Evolutionary conservation across 352 stramenopile species (phyloP), one percentile per base, ranked within the genome.

Genomic region (Phytophthora sansomeana): DNA sequence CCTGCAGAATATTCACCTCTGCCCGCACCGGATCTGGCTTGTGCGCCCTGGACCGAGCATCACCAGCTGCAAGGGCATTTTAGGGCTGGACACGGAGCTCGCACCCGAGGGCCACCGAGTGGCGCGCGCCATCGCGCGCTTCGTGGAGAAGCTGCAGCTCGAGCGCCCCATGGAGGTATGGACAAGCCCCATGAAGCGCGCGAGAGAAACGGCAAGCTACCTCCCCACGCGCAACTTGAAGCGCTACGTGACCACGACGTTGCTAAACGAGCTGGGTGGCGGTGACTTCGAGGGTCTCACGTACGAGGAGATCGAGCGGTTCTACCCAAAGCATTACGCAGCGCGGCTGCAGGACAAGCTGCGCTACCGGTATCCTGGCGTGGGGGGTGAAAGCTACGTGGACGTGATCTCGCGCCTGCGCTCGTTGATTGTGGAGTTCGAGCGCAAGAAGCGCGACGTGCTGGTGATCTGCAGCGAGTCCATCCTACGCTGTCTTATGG

Each of bases 341-440:
- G 85, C 85, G n/a, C 78, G 91, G 6, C 60, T 93, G 60, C 76
- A 95, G 42, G 90, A 98, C 77, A 98, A 98, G 66, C 81, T 98
- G 21, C 83, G 84, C 10, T 98, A 97, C 67, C 79, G 94, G 5
- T 95, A 95, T 63, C 83, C 94, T 0, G 93, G 93, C 24, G 91
- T 94, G 8, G 93, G 93, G 2, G 94, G 93, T 10, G 94, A 98
- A 71, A 97, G 89, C 57, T 98, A 98, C 72, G 81, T 97, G 56
- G 94, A 98, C 66, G 85, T 98, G 30, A 98, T 98, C 70, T 93
- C 93, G 26, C 86, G 94, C 14, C 63, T 98, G 46, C 81, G 90
- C 2, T 96, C 91, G 49, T 77, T 98, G 35, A 96, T 98, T 47
- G 93, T 98, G 33, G 93, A 97, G 77, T 94, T 98, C 48, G 87